phyloP scores from a whole-genome alignment of 169 alveolate species.

The Cryptosporidium muris region DNA sequence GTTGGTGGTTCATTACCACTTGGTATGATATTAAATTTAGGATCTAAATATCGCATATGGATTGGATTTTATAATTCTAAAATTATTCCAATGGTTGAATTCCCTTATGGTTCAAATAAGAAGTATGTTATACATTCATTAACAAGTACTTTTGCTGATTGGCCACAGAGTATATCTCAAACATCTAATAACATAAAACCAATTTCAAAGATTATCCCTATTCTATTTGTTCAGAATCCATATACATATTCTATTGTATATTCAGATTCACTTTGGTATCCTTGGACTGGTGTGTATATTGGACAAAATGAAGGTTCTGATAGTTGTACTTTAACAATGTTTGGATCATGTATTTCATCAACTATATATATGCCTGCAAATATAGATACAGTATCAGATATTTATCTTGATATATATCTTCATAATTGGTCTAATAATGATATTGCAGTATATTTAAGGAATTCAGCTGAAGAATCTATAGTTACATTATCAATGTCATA shows the following conservation, averaged over 20 bases:
- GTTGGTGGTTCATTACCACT: constrained; percentile 53
- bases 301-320: constrained; percentile 2
- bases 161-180: background rate
- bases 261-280: constrained; percentile 11
- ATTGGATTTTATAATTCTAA: constrained; percentile 6
- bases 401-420: too few species aligned
- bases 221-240: constrained; percentile 30
- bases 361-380: constrained; percentile 62
- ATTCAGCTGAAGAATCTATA: constrained; percentile 7
- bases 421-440: background rate
- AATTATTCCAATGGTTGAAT: constrained; percentile 14
- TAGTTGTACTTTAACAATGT: constrained; percentile 43
- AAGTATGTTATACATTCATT: background rate
- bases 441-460: constrained; percentile 13
- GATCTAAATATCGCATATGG: constrained; percentile 35
- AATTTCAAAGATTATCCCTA: constrained; percentile 37
- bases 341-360: constrained; percentile 29
- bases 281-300: background rate
- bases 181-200: background rate
- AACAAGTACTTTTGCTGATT: constrained; percentile 7
- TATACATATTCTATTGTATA: constrained; percentile 14
- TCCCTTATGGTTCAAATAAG: constrained; percentile 50
- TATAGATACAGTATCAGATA: background rate
- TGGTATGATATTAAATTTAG: constrained; percentile 10
- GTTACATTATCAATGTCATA: too few species aligned